Conservation (phyloP, 805 yeast genomes). For the Teunomyces lycoperdinae region DNA sequence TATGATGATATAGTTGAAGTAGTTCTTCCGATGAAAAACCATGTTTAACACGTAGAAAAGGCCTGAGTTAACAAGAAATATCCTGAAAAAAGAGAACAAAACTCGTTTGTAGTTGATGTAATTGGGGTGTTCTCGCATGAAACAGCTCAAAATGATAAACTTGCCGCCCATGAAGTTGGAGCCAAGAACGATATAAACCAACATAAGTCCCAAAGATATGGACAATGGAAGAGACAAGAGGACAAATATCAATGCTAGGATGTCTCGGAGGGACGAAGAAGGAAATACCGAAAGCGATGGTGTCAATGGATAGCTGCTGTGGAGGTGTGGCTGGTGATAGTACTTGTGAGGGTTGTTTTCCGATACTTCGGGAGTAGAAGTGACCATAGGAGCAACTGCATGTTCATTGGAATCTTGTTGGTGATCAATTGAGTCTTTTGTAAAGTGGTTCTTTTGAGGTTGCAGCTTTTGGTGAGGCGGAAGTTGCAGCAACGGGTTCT, state of each 20-base stretch:
- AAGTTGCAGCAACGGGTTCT: neutral
- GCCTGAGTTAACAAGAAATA: constrained; percentile 3
- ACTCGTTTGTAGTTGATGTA: constrained; percentile 2
- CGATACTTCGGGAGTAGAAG: neutral
- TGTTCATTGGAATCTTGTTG: neutral
- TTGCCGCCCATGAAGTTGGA: constrained; percentile 13
- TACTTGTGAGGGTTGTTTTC: constrained; percentile 5
- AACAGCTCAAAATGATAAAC: constrained; percentile 7
- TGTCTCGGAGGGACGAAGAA: constrained; percentile 11
- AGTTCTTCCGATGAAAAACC: constrained; percentile 8
- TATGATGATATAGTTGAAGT: constrained; percentile 13
- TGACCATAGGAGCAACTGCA: neutral
- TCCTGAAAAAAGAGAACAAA: neutral
- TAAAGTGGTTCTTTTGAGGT: neutral
- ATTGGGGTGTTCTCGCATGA: constrained; percentile 6
- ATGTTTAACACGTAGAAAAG: constrained; percentile 5
- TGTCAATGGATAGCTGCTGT: constrained; percentile 5
- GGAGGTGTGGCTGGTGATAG: constrained; percentile 9
- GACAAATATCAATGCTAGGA: constrained; percentile 12
- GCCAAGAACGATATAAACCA: constrained; percentile 11
- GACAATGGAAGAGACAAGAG: constrained; percentile 12
- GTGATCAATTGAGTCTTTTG: neutral
- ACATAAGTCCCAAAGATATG: constrained; percentile 9
- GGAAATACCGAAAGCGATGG: constrained; percentile 9
- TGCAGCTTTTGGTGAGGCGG: neutral